Conservation (phyloP, 257 asterid species). For the Craterostigma plantagineum region DNA sequence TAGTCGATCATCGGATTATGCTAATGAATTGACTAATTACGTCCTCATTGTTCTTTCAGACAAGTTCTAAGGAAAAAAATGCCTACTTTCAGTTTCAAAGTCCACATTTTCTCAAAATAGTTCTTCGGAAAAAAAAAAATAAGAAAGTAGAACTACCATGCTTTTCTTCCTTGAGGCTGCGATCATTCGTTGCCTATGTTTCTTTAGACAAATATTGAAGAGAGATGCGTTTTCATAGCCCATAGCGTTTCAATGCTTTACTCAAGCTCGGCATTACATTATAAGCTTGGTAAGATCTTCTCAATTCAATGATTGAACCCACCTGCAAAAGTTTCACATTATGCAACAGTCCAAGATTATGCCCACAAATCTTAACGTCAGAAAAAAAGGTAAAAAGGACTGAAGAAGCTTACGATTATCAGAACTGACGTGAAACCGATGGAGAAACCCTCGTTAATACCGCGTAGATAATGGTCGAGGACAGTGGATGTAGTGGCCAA, state of each 20-base stretch:
- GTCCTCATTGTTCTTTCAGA: too few species aligned
- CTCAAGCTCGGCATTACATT: slow-evolving; percentile 93
- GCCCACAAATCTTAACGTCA: too few species aligned
- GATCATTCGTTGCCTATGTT: not conserved
- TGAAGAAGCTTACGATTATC: slow-evolving; percentile 52
- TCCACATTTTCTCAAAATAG: too few species aligned
- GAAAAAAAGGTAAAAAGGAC: too few species aligned
- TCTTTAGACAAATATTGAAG: not conserved
- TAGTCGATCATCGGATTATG: too few species aligned
- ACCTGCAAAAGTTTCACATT: slow-evolving; percentile 27
- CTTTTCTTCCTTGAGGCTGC: too few species aligned
- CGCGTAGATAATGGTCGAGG: slow-evolving; percentile 74
- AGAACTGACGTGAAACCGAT: slow-evolving; percentile 92
- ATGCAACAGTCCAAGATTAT: not conserved
- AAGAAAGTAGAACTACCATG: too few species aligned
- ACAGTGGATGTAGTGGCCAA: slow-evolving; percentile 75
- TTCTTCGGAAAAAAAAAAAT: too few species aligned
- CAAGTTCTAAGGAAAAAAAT: too few species aligned
- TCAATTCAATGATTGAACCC: slow-evolving; percentile 79
- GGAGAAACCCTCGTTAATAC: slow-evolving; percentile 66
- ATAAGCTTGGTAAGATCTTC: slow-evolving; percentile 98
- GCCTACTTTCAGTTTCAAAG: too few species aligned
- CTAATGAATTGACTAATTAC: too few species aligned
- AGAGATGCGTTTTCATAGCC: slow-evolving; percentile 18
- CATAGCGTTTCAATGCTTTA: slow-evolving; percentile 68